Evolutionary conservation across 2,329 filamentous ascomycete species (phyloP), one percentile per base, ranked within the genome.

Genomic region (Ambrosiella xylebori): DNA sequence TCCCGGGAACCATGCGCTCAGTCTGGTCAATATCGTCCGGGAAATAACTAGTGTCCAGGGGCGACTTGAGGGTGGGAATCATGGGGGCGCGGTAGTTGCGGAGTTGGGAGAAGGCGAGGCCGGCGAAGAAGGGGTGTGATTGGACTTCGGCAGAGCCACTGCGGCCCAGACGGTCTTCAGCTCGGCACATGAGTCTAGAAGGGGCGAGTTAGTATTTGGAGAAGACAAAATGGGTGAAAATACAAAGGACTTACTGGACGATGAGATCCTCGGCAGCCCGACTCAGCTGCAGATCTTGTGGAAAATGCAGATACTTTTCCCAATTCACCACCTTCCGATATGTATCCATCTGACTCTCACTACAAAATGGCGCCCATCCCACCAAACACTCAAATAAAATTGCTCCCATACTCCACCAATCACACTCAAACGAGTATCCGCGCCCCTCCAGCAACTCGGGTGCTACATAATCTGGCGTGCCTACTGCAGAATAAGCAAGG

Each of bases 301-400:
- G 93, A 76, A 98, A 97, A 71, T 95, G 95, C 53, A 98, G 74
- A 61, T 91, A 89, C 67, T 95, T 85, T 59, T 88, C 84, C 93
- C 93, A 98, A 73, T 96, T 95, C 65, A 98, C 89, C 70, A 98
- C 98, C 79, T 98, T 98, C 64, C 91, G 85, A 73, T 98, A 98
- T 1, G 93, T 97, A 70, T 97, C 93, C 68, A 95, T 91, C 61
- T 89, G 87, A 68, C 97, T 91, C 70, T 98, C 93, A 17, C 93
- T 91, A 70, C 93, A 98, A 79, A 98, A 98, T 37, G 93, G 93
- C 58, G 93, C 93, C 93, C 93, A 98, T 65, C 93, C 93, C 61
- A 98, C 89, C 64, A 98, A 77, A 71, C 93, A 98, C 72, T 98
- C 93, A 66, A 97, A 98, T 93, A 98, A 97, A 73, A 98, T 98